Percentiles rank a stretch among this genome's conserved stretches.
phyloP scores from a whole-genome alignment of 495 filamentous ascomycete species.

The Xylaria longipes region DNA sequence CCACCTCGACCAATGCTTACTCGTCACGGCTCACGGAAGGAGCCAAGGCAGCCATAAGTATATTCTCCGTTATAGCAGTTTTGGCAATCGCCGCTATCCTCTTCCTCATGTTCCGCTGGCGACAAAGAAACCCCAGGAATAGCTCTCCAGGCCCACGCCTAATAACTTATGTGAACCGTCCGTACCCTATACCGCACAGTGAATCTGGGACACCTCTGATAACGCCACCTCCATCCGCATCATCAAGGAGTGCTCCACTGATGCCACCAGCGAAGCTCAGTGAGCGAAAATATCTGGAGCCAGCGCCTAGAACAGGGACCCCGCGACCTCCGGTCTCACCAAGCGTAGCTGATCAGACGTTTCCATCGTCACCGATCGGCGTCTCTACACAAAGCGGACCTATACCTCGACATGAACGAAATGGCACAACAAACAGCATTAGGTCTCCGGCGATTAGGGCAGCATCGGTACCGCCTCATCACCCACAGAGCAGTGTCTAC shows the following conservation, averaged over 20 bases:
- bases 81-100: conserved; percentile 45
- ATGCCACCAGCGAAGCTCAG: conserved; percentile 53
- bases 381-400: conserved; percentile 43
- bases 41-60: conserved; percentile 49
- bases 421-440: conserved; percentile 26
- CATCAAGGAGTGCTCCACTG: conserved; percentile 33
- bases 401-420: conserved; percentile 37
- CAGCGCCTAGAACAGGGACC: neutral
- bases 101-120: conserved; percentile 43
- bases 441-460: neutral
- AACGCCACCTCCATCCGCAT: conserved; percentile 40
- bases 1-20: conserved; percentile 21
- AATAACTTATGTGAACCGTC: conserved; percentile 28
- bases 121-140: conserved; percentile 33
- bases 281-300: conserved; percentile 47
- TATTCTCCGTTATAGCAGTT: conserved; percentile 45
- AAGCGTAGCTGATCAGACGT: conserved; percentile 38
- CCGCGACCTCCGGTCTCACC: conserved; percentile 39
- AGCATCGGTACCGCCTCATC: conserved; percentile 14
- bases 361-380: conserved; percentile 28
- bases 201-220: conserved; percentile 50
- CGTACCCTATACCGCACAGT: conserved; percentile 32
- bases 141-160: conserved; percentile 24
- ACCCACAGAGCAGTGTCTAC: conserved; percentile 33
- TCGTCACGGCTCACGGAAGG: conserved; percentile 40